Evolutionary conservation across 2,329 filamentous ascomycete genomes (phyloP).

Genomic region (Plenodomus lindquistii): DNA sequence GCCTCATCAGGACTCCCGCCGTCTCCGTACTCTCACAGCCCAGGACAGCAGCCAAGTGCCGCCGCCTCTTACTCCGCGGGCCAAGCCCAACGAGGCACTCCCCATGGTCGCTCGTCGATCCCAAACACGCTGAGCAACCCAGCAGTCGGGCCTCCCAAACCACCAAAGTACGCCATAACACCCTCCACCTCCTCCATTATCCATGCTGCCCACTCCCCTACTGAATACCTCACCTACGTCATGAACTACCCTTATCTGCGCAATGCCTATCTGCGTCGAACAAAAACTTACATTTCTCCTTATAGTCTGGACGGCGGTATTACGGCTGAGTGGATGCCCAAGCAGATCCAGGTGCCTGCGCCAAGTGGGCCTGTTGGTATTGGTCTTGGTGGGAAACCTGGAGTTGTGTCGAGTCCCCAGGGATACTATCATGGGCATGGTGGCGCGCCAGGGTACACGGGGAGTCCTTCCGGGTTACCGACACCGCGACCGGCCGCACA

Average conservation of each 20-base stretch:
- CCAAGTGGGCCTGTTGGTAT: neutral
- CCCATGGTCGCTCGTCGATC: slow-evolving; percentile 39
- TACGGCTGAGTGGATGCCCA: slow-evolving; percentile 45
- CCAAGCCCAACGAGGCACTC: slow-evolving; percentile 25
- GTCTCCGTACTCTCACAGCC: slow-evolving; percentile 24
- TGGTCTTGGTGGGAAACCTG: neutral
- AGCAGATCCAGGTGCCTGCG: slow-evolving; percentile 9
- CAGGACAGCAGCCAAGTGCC: slow-evolving; percentile 13
- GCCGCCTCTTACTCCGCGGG: slow-evolving; percentile 18
- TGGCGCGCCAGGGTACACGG: too few species aligned
- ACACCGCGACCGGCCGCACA: slow-evolving; percentile 39
- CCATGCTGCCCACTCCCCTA: slow-evolving; percentile 41
- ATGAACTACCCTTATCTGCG: slow-evolving; percentile 52
- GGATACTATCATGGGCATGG: slow-evolving; percentile 16
- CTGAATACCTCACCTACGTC: slow-evolving; percentile 49
- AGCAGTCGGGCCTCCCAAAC: slow-evolving; percentile 36
- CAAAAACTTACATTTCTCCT: slow-evolving; percentile 53
- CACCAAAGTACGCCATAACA: slow-evolving; percentile 44
- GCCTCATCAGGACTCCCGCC: slow-evolving; percentile 21
- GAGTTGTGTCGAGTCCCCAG: slow-evolving; percentile 11
- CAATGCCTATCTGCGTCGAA: slow-evolving; percentile 50
- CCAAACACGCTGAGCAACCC: slow-evolving; percentile 35
- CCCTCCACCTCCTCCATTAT: slow-evolving; percentile 40
- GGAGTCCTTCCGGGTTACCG: slow-evolving; percentile 5
- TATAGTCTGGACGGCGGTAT: slow-evolving; percentile 50